A percentile compares a stretch with the other conserved stretches of the same genome.
These are phyloP conservation scores for Microthlaspi erraticum DNA, from an alignment of 345 rosid species.

Conservation along the genomic window DNA sequence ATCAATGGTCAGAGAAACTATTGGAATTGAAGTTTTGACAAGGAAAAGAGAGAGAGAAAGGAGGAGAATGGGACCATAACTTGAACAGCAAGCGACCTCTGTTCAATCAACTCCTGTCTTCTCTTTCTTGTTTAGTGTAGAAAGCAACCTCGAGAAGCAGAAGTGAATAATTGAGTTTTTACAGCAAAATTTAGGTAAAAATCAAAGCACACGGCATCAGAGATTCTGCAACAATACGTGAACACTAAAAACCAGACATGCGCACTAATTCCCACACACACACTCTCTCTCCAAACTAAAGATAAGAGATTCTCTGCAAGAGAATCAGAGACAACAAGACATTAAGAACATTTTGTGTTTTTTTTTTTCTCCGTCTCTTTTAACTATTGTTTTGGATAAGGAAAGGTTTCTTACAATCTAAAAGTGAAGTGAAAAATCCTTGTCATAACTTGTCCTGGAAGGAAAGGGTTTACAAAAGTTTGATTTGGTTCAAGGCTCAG, in stretches of 20 bases:
- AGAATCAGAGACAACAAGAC: constrained; percentile 38
- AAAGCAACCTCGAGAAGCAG: constrained; percentile 38
- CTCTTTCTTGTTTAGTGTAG: constrained; percentile 30
- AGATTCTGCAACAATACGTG: constrained; percentile 27
- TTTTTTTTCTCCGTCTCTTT: background rate
- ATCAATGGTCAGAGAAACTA: constrained; percentile 30
- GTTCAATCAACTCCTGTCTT: constrained; percentile 33
- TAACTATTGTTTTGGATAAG: constrained; percentile 22
- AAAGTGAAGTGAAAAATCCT: constrained; percentile 13
- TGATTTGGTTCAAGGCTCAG: constrained; percentile 12
- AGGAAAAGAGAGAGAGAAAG: background rate
- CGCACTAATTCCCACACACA: constrained; percentile 19
- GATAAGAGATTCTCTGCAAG: constrained; percentile 33
- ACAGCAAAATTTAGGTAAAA: constrained; percentile 27
- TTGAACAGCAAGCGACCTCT: constrained; percentile 38
- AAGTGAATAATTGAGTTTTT: constrained; percentile 24
- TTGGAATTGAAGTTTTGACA: constrained; percentile 21
- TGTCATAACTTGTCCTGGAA: constrained; percentile 31
- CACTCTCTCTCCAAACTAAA: constrained; percentile 18
- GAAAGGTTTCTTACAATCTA: constrained; percentile 8
- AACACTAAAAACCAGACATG: constrained; percentile 28
- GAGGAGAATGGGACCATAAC: constrained; percentile 42
- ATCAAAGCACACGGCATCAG: constrained; percentile 44
- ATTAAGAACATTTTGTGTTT: constrained; percentile 8
- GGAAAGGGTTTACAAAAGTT: constrained; percentile 39